Evolutionary conservation across 495 filamentous ascomycete genomes (phyloP), one percentile per base, ranked within the genome.

Genomic region (Aspergillus carlsbadensis): DNA sequence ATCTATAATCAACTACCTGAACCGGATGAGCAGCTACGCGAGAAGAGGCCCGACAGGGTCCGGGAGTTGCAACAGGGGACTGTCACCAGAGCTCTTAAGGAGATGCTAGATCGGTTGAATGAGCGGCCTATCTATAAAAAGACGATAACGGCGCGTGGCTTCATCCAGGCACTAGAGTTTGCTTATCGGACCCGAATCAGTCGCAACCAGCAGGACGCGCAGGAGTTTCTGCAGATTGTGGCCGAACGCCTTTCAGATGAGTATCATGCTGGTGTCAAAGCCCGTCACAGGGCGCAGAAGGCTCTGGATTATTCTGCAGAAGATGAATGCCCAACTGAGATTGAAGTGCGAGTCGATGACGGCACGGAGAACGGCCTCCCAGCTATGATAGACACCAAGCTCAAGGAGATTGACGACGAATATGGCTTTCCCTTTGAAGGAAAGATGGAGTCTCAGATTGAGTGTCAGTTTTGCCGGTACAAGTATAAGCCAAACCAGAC

Each of bases 121-220:
- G 95, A 98, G 74, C 80, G 93, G 34, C 94, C 94, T 2, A 88
- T 97, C 55, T 91, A 91, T 66, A 90, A 84, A 73, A 98, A 97
- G 77, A 96, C 90, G 0, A 96, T 98, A 57, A 92, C 92, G 14
- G 90, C 92, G 18, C 81, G 79, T 3, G 74, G 77, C 1, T 98
- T 99, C 66, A 85, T 99, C 15, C 69, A 79, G 51, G 84, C 85
- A 0, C 73, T 99, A 22, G 94, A 99, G 72, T 77, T 78, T 35
- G 91, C 93, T 5, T 99, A 96, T 66, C 81, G 85, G 26, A 91
- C 92, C 56, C 85, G 87, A 39, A 93, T 99, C 64, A 96, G 88
- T 63, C 87, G 94, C 43, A 87, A 90, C 56, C 95, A 99, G 68
- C 95, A 99, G 70, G 94, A 99, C 74, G 94, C 94, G n/a, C 94